Evolutionary conservation across 139 green algal species (phyloP).

Genomic region (Coelastrella sp.): DNA sequence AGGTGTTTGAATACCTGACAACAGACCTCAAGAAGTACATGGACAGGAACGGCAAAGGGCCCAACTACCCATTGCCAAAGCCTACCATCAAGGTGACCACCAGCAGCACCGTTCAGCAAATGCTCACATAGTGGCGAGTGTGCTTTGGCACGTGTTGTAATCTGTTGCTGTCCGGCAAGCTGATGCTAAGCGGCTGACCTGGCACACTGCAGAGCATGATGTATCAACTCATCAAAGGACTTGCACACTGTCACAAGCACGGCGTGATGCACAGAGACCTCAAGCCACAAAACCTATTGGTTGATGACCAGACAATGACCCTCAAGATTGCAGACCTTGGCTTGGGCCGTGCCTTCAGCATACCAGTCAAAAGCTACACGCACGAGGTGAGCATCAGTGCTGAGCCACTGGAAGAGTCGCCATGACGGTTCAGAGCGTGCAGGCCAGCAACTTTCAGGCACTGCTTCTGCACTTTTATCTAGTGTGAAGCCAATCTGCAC

Average conservation of each 20-base stretch:
- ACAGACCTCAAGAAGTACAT: slow-evolving; percentile 99
- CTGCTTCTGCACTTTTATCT: too few relatives aligned
- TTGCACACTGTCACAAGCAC: slow-evolving; percentile 97
- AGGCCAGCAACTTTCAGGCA: background rate
- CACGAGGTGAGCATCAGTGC: slow-evolving; percentile 86
- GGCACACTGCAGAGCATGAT: slow-evolving; percentile 87
- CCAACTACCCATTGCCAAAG: slow-evolving; percentile 68
- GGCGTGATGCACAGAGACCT: slow-evolving; percentile 98
- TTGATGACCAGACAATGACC: slow-evolving; percentile 75
- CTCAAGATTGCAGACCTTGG: slow-evolving; percentile 99
- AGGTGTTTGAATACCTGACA: slow-evolving; percentile 97
- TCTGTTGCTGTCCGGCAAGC: background rate
- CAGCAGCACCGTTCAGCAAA: too few relatives aligned
- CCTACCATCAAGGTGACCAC: slow-evolving; percentile 78
- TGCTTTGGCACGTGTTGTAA: too few relatives aligned
- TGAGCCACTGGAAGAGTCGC: background rate
- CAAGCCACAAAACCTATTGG: slow-evolving; percentile 99
- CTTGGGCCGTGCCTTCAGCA: slow-evolving; percentile 94
- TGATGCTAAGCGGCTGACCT: background rate
- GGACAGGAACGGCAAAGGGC: slow-evolving; percentile 93
- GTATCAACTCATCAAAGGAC: slow-evolving; percentile 97
- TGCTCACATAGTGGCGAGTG: too few relatives aligned
- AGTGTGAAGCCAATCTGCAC: too few relatives aligned
- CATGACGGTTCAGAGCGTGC: background rate
- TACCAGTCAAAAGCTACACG: slow-evolving; percentile 99